Conservation (phyloP, 1,284 basidiomycete species). For the Ceratobasidium sp. region DNA sequence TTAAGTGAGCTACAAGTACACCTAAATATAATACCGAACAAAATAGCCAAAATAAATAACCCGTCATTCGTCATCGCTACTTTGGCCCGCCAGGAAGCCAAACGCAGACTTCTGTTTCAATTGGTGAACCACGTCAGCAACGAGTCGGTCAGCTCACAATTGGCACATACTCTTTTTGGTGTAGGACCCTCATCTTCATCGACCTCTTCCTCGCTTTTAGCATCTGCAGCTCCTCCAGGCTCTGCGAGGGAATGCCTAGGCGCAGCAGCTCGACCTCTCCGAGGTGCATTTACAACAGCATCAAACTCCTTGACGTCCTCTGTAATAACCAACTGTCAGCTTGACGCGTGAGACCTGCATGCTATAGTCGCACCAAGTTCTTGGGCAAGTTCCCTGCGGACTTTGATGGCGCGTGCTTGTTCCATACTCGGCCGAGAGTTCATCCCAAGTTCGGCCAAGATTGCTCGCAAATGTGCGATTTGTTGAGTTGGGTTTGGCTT, state of each 20-base stretch:
- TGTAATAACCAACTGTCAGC: slow-evolving; percentile 40
- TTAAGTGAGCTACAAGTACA: slow-evolving; percentile 19
- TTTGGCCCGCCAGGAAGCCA: slow-evolving; percentile 71
- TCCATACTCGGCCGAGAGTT: slow-evolving; percentile 74
- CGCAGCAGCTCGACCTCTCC: slow-evolving; percentile 40
- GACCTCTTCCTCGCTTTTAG: slow-evolving; percentile 47
- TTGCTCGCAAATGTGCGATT: slow-evolving; percentile 65
- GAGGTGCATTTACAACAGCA: slow-evolving; percentile 38
- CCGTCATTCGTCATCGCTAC: slow-evolving; percentile 53
- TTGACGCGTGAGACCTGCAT: neutral
- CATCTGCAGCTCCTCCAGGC: slow-evolving; percentile 64
- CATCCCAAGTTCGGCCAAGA: slow-evolving; percentile 79
- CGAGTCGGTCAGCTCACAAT: slow-evolving; percentile 41
- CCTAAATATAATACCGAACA: slow-evolving; percentile 7
- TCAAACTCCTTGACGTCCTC: slow-evolving; percentile 54
- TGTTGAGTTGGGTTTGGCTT: slow-evolving; percentile 65
- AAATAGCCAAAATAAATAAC: slow-evolving; percentile 1
- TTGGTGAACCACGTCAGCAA: neutral
- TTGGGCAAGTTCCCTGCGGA: slow-evolving; percentile 71
- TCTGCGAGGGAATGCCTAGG: slow-evolving; percentile 55
- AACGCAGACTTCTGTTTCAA: slow-evolving; percentile 55
- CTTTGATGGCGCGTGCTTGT: slow-evolving; percentile 75
- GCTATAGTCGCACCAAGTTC: slow-evolving; percentile 68
- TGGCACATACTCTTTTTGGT: slow-evolving; percentile 51
- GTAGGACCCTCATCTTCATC: slow-evolving; percentile 47